phyloP scores from a whole-genome alignment of 2,329 filamentous ascomycete species.

The Ascochyta clinopodiicola region DNA sequence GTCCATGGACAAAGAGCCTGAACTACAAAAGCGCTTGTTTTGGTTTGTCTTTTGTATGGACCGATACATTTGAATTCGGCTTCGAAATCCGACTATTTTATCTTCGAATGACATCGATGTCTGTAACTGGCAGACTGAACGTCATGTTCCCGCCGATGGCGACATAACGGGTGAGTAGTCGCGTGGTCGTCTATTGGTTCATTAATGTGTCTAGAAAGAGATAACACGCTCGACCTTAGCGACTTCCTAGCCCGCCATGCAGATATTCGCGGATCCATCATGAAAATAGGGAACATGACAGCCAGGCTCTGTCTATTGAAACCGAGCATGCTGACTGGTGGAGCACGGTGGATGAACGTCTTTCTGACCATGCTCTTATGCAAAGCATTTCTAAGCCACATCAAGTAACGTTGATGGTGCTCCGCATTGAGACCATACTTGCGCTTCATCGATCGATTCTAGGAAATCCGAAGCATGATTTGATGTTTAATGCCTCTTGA shows the following conservation, averaged over 20 bases:
- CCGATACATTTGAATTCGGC: constrained; percentile 32
- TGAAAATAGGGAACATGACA: constrained; percentile 26
- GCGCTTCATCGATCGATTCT: constrained; percentile 32
- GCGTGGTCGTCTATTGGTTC: too few relatives aligned
- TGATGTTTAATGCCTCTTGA: constrained; percentile 30
- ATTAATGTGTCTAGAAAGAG: constrained; percentile 8
- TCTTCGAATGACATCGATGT: constrained; percentile 29
- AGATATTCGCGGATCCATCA: constrained; percentile 31
- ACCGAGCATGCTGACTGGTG: constrained; percentile 37
- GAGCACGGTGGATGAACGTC: constrained; percentile 34
- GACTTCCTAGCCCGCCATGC: constrained; percentile 34
- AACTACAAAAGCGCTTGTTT: constrained; percentile 33
- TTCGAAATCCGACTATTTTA: constrained; percentile 31
- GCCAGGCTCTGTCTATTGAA: constrained; percentile 25
- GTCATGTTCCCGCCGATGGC: constrained; percentile 8
- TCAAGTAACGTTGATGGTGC: constrained; percentile 31
- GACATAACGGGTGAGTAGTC: constrained; percentile 7
- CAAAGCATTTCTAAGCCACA: constrained; percentile 28
- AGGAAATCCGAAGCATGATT: constrained; percentile 28
- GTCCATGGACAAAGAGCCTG: constrained; percentile 18
- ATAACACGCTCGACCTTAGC: constrained; percentile 28
- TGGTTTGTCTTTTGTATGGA: constrained; percentile 36
- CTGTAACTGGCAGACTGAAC: constrained; percentile 31
- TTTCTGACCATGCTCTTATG: constrained; percentile 22
- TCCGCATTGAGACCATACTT: constrained; percentile 32